Evolutionary conservation across 306 rosid genomes (phyloP).

Genomic region (Fagus crenata): DNA sequence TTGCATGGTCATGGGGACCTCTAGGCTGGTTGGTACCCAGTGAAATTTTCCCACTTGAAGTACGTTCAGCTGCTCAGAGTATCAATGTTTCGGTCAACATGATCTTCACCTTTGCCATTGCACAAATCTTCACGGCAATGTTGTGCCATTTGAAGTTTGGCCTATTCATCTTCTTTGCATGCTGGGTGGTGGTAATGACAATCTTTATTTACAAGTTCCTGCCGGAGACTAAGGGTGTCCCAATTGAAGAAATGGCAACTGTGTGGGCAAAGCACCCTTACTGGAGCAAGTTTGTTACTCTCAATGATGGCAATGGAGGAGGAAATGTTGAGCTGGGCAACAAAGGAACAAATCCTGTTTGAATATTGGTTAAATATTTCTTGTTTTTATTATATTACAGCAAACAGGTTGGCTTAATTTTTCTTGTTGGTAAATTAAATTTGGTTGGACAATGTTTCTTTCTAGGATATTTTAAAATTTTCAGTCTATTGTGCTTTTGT

Average conservation of each 20-base stretch:
- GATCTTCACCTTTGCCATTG: conserved; percentile 64
- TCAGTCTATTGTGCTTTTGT: too few species aligned
- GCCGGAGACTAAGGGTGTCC: conserved; percentile 74
- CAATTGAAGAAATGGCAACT: conserved; percentile 62
- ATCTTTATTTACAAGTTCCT: conserved; percentile 48
- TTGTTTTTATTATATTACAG: too few species aligned
- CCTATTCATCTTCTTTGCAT: conserved; percentile 62
- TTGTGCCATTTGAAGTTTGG: conserved; percentile 71
- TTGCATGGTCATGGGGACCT: conserved; percentile 91
- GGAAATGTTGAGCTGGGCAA: conserved; percentile 1
- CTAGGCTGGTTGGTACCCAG: conserved; percentile 83
- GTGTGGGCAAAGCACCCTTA: conserved; percentile 61
- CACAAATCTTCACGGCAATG: conserved; percentile 65
- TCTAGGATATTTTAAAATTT: too few species aligned
- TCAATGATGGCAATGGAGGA: neutral
- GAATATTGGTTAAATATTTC: neutral
- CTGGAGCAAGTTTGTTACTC: conserved; percentile 52
- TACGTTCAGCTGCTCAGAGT: conserved; percentile 66
- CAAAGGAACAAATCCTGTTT: neutral
- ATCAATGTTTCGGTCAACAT: conserved; percentile 57
- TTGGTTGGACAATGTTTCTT: too few species aligned
- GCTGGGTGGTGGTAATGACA: conserved; percentile 55
- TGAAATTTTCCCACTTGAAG: conserved; percentile 68
- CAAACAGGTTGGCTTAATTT: too few species aligned
- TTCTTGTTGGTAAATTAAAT: too few species aligned